phyloP scores from a whole-genome alignment of 2,329 filamentous ascomycete genomes.

The Parastagonospora avenae region DNA sequence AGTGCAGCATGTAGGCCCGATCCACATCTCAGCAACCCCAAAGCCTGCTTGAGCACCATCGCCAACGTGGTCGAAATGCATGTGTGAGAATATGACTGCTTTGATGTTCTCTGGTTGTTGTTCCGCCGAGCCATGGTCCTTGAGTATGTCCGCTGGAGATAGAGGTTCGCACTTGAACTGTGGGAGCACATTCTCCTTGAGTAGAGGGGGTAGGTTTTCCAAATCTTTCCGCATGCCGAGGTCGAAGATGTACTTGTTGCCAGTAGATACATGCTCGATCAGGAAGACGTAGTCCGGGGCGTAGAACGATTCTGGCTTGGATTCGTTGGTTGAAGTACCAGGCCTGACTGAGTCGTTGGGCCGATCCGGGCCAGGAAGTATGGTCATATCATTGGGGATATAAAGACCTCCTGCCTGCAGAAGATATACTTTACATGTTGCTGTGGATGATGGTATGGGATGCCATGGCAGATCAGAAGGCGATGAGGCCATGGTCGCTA shows the following conservation, averaged over 20 bases:
- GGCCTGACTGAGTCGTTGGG: constrained; percentile 46
- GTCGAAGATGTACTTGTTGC: constrained; percentile 57
- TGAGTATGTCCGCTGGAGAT: constrained; percentile 33
- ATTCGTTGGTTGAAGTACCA: constrained; percentile 34
- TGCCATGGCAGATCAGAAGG: constrained; percentile 27
- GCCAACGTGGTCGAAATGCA: constrained; percentile 51
- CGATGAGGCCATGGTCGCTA: constrained; percentile 1
- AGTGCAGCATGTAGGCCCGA: constrained; percentile 44
- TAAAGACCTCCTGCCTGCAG: constrained; percentile 49
- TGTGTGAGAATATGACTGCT: constrained; percentile 47
- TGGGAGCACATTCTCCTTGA: constrained; percentile 49
- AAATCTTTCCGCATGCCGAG: constrained; percentile 58
- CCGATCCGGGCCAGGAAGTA: constrained; percentile 51
- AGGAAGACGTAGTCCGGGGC: constrained; percentile 42
- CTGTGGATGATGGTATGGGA: constrained; percentile 24
- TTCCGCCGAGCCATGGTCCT: constrained; percentile 26
- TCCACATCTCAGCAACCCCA: constrained; percentile 43
- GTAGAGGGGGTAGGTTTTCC: constrained; percentile 46
- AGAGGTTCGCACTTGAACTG: constrained; percentile 43
- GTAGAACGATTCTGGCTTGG: constrained; percentile 23
- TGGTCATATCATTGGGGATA: constrained; percentile 53
- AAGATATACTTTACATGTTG: constrained; percentile 39
- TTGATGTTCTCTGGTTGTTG: constrained; percentile 49
- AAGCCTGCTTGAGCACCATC: constrained; percentile 46
- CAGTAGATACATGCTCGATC: constrained; percentile 32